phyloP scores from a whole-genome alignment of 1,139 yeast genomes.

The Lodderomyces pseudojiufengensis region DNA sequence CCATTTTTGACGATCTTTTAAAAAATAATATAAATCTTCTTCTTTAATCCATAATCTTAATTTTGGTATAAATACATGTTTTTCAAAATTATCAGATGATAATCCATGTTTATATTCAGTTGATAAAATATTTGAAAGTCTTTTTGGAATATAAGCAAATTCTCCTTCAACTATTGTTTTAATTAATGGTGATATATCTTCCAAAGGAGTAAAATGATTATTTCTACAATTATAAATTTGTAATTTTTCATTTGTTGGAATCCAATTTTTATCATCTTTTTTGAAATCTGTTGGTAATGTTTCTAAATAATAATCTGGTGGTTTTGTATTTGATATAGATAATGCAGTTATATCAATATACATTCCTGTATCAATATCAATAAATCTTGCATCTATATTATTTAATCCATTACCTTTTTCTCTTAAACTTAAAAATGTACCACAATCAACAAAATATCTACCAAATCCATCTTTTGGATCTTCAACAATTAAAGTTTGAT shows the following conservation, averaged over 20 bases:
- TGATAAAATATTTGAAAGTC: conserved; percentile 23
- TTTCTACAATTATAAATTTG: conserved; percentile 45
- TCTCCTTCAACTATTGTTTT: conserved; percentile 33
- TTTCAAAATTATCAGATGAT: conserved; percentile 23
- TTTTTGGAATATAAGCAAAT: conserved; percentile 29
- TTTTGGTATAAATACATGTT: conserved; percentile 27
- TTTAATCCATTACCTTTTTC: conserved; percentile 25
- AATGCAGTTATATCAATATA: conserved; percentile 38
- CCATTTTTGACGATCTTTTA: conserved; percentile 15
- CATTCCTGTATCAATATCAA: conserved; percentile 37
- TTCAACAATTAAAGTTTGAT: conserved; percentile 35
- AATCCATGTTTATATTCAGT: conserved; percentile 25
- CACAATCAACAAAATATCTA: conserved; percentile 31
- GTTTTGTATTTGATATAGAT: conserved; percentile 25
- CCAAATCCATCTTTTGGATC: conserved; percentile 31
- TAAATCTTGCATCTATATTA: conserved; percentile 38
- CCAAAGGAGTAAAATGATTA: conserved; percentile 35
- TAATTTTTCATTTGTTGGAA: conserved; percentile 18
- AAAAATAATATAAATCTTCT: conserved; percentile 17
- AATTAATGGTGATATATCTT: conserved; percentile 30
- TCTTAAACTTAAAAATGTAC: conserved; percentile 29
- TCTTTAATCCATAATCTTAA: conserved; percentile 31
- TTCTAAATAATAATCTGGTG: conserved; percentile 11
- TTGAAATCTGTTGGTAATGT: conserved; percentile 6
- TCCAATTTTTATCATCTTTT: conserved; percentile 16